Evolutionary conservation across 1,139 yeast species (phyloP).

Genomic region (Kodamaea suecica): DNA sequence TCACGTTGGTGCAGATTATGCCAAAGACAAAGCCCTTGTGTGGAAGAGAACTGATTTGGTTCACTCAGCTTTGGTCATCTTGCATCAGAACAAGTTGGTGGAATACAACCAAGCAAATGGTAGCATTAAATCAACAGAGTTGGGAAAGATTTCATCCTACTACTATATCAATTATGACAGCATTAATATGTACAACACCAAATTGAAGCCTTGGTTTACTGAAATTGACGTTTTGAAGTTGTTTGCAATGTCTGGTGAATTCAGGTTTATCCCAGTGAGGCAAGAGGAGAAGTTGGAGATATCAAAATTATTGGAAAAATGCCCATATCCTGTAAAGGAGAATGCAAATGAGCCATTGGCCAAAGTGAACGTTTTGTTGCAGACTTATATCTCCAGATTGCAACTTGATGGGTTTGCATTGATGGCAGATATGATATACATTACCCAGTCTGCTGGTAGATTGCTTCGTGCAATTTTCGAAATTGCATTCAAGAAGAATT

Average conservation of each 20-base stretch:
- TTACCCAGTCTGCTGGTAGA: slow-evolving; percentile 92
- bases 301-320: slow-evolving; percentile 61
- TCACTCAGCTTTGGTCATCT: slow-evolving; percentile 68
- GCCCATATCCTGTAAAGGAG: slow-evolving; percentile 87
- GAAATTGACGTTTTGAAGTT: slow-evolving; percentile 74
- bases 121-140: slow-evolving; percentile 53
- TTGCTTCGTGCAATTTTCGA: slow-evolving; percentile 83
- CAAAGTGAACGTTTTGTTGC: slow-evolving; percentile 76
- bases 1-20: slow-evolving; percentile 68
- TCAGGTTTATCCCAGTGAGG: slow-evolving; percentile 76
- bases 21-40: slow-evolving; percentile 44
- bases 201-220: slow-evolving; percentile 60
- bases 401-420: slow-evolving; percentile 85
- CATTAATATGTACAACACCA: slow-evolving; percentile 58
- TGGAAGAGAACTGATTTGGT: slow-evolving; percentile 63
- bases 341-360: slow-evolving; percentile 68
- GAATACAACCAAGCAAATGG: slow-evolving; percentile 56
- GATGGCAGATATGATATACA: slow-evolving; percentile 88
- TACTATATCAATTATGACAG: slow-evolving; percentile 79
- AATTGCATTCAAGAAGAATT: slow-evolving; percentile 63
- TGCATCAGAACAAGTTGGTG: slow-evolving; percentile 55
- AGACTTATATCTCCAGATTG: slow-evolving; percentile 77
- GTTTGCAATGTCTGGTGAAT: slow-evolving; percentile 82
- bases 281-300: slow-evolving; percentile 86
- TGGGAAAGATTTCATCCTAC: slow-evolving; percentile 84